phyloP scores from a whole-genome alignment of 2,329 filamentous ascomycete species.

The Leptographium lundbergii region DNA sequence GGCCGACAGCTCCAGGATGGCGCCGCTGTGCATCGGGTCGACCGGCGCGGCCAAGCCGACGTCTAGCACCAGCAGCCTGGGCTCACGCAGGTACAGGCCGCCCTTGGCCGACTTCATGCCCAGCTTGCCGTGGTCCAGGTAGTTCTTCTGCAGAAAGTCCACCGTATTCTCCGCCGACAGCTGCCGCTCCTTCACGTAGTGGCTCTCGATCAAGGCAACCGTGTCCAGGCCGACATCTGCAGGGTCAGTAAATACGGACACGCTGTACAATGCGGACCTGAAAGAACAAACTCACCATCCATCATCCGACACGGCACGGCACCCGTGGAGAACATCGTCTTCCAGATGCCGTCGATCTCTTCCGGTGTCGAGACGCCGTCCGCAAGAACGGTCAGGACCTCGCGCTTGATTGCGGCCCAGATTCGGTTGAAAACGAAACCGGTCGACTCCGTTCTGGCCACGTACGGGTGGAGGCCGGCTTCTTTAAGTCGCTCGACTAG shows the following conservation, averaged over 20 bases:
- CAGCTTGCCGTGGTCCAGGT: constrained; percentile 15
- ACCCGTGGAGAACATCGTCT: constrained; percentile 17
- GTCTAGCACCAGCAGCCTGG: constrained; percentile 17
- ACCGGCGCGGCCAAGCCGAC: constrained; percentile 11
- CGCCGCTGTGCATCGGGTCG: background rate
- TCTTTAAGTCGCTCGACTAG: background rate
- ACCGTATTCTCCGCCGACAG: constrained; percentile 9
- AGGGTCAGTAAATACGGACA: too few relatives aligned
- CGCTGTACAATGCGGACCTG: too few relatives aligned
- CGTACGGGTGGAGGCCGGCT: constrained; percentile 12
- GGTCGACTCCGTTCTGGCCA: constrained; percentile 17
- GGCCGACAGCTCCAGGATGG: constrained; percentile 12
- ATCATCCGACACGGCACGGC: constrained; percentile 20
- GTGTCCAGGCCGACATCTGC: constrained; percentile 19
- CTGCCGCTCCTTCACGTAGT: constrained; percentile 11
- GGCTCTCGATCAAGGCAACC: constrained; percentile 18
- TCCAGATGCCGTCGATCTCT: constrained; percentile 20
- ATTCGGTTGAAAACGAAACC: constrained; percentile 23
- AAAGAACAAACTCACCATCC: constrained; percentile 12
- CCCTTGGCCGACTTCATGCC: constrained; percentile 22
- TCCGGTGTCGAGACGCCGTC: constrained; percentile 19
- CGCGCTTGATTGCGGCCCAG: constrained; percentile 23
- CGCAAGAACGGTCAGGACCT: constrained; percentile 18
- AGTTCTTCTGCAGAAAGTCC: constrained; percentile 16
- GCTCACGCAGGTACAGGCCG: constrained; percentile 22